phyloP scores from a whole-genome alignment of 805 yeast genomes.

The Clavispora carvajalis region DNA sequence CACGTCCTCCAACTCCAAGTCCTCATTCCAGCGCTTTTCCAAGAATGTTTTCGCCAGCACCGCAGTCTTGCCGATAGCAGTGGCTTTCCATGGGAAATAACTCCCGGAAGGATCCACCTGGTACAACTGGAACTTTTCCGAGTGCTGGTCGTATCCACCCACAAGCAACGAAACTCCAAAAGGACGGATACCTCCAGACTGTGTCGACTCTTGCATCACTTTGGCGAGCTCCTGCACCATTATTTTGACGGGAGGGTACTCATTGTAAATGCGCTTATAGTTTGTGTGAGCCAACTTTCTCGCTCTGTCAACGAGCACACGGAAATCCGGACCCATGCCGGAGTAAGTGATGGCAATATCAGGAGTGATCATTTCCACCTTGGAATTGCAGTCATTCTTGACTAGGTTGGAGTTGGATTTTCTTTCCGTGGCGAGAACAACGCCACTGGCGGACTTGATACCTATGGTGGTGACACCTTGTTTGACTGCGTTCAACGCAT shows the following conservation, averaged over 20 bases:
- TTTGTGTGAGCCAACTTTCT: constrained; percentile 89
- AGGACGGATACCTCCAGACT: constrained; percentile 98
- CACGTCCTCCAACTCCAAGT: constrained; percentile 95
- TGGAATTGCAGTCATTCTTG: constrained; percentile 67
- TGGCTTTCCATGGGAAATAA: constrained; percentile 98
- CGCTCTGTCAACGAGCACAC: constrained; percentile 90
- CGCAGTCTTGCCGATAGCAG: constrained; percentile 96
- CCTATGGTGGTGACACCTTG: constrained; percentile 98
- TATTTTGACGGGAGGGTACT: constrained; percentile 94
- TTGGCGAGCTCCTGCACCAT: constrained; percentile 92
- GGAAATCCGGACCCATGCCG: constrained; percentile 98
- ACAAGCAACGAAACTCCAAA: constrained; percentile 91
- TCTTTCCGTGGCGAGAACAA: constrained; percentile 94
- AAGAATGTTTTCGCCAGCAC: constrained; percentile 94
- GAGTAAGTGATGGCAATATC: constrained; percentile 95
- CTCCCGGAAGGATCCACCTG: constrained; percentile 99
- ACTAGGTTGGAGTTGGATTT: constrained; percentile 76
- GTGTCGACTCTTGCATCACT: constrained; percentile 98
- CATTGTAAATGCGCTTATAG: constrained; percentile 90
- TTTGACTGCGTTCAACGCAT: constrained; percentile 94
- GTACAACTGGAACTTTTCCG: constrained; percentile 67
- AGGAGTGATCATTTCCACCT: constrained; percentile 83
- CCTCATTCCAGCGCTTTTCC: constrained; percentile 98
- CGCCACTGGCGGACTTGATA: constrained; percentile 89
- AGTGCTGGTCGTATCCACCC: constrained; percentile 86